Base-by-base conservation (phyloP, 2,329 filamentous ascomycete genomes). In the Cryphonectria radicalis region DNA sequence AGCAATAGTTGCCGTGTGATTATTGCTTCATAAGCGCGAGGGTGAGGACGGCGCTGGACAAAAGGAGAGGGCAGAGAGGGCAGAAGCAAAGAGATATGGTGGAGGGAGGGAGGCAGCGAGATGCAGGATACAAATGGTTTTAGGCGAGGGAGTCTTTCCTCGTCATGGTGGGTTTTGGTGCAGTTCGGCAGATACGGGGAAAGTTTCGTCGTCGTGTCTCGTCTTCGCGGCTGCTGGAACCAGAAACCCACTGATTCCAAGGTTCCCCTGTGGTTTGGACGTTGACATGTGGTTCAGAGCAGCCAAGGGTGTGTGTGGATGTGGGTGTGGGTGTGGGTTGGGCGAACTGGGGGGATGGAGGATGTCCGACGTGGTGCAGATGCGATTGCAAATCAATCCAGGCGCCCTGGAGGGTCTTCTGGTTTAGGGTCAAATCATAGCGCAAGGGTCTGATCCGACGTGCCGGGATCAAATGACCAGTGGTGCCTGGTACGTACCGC, bases 161-260 rank as follows among this genome's bases (percentile, higher is more conserved):
- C 66, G 46, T 67, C 46, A n/a, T 50, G 19, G n/a, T 50, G 46
- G 17, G 53, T 43, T 43, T 67, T 50, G 46, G 37, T 25, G 8
- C 50, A 32, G 32, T 32, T 32, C 32, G 32, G 63, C 22, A 40
- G 37, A 50, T 46, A 43, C 35, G 66, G 40, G 25, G 55, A 25
- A 63, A 50, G 55, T 68, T 62, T 50, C 42, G 55, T 55, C 25
- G 66, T 46, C 40, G 66, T 62, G 57, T 62, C 66, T 60, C 55
- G 55, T 59, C 55, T 37, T 46, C 50, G 46, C 50, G 65, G 65
- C 46, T 59, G 43, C 43, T 66, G 64, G 50, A 57, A 66, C 64
- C 28, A 55, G n/a, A 43, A 43, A 42, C 19, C 66, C 66, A 66
- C 64, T 32, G 25, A n/a, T 19, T 25, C 55, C 65, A 42, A 67